Evolutionary conservation across 2,329 filamentous ascomycete genomes (phyloP), one percentile per base, ranked within the genome.

Genomic region (Cladosporium sp.): DNA sequence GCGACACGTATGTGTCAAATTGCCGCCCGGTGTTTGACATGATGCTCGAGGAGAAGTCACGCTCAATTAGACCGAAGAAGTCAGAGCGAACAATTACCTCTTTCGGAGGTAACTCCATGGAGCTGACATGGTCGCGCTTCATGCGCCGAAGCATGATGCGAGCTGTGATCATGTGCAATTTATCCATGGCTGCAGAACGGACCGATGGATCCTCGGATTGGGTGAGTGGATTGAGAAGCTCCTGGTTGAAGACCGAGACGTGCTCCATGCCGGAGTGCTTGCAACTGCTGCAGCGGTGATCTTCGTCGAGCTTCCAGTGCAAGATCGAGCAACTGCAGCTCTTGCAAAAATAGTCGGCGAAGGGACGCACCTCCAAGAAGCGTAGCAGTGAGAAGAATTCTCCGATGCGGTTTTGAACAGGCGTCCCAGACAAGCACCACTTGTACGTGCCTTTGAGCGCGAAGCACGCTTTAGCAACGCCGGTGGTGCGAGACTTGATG

Each of bases 61-160:
- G 90, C 71, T 98, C 93, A 41, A 92, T 89, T 62, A 95, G 90
- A 46, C 92, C 90, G 63, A 98, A 98, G 71, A 96, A 97, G 68
- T 97, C 91, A 49, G 92, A 88, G 66, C 95, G 87, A 38, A 98
- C 84, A 53, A 89, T 82, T 49, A 97, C 85, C 63, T 96, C 88
- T 73, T 97, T 98, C 48, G 95, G 88, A 1, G 93, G 93, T 31
- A 98, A 80, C 67, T 97, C 93, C 90, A 98, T 95, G 0, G 91
- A 87, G 55, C 92, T 84, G 14, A 89, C 95, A 63, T 97, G 84
- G 63, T 98, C 90, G 60, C 86, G 87, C 76, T 98, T 98, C 69
- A 95, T 81, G 33, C 93, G 89, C 52, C 93, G 87, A 57, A 97
- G 77, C 93, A 98, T 98, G 69, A 98, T 92, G 28, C 89, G 85